Conservation (phyloP, 495 filamentous ascomycete species). For the Aspergillus ostianus region DNA sequence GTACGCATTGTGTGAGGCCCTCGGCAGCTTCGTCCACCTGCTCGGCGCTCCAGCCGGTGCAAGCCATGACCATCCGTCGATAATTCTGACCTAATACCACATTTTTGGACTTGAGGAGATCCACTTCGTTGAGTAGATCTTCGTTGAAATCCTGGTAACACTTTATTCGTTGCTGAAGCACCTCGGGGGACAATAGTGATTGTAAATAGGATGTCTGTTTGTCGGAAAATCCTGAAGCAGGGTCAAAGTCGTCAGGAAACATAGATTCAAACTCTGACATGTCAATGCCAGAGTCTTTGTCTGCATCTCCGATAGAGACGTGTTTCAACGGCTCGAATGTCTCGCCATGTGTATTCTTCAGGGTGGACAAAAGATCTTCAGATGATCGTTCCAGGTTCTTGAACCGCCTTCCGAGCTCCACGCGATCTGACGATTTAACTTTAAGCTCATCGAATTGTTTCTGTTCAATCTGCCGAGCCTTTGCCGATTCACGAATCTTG, state of each 20-base stretch:
- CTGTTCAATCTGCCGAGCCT: constrained; percentile 71
- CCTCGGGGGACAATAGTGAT: constrained; percentile 27
- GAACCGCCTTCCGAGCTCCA: constrained; percentile 59
- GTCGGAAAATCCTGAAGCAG: constrained; percentile 36
- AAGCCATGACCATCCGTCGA: constrained; percentile 50
- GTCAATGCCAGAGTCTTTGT: constrained; percentile 50
- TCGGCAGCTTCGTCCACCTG: constrained; percentile 49
- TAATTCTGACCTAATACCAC: constrained; percentile 47
- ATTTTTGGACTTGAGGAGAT: constrained; percentile 42
- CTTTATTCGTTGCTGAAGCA: constrained; percentile 28
- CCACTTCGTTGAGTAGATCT: constrained; percentile 37
- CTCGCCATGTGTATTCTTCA: constrained; percentile 33
- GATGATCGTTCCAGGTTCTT: constrained; percentile 58
- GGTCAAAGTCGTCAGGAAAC: constrained; percentile 38
- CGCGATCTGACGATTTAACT: constrained; percentile 54
- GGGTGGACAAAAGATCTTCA: constrained; percentile 40
- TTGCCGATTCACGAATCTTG: constrained; percentile 75
- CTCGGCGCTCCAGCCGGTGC: constrained; percentile 45
- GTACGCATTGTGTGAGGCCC: constrained; percentile 46
- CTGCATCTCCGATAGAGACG: constrained; percentile 52
- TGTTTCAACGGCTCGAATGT: constrained; percentile 29
- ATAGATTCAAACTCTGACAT: constrained; percentile 33
- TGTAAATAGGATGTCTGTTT: constrained; percentile 36
- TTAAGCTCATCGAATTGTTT: constrained; percentile 66
- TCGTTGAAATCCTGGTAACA: constrained; percentile 38